Base-by-base conservation (phyloP, 1,284 basidiomycete species). In the Ceratobasidium sp. region DNA sequence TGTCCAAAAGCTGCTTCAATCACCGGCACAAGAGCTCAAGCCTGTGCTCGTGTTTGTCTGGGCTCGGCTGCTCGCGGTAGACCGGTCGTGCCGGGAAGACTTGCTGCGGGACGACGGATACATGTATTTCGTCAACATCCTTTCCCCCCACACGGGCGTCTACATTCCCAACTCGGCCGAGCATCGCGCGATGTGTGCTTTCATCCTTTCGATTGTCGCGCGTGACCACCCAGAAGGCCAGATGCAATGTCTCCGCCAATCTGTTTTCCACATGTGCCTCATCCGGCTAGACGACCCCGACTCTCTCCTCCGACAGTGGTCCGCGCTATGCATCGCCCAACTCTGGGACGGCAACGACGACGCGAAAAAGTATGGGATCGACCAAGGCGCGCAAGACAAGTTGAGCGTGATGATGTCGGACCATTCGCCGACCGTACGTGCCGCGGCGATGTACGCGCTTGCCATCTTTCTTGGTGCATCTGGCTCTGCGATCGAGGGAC, bases 11-110 rank as follows among this genome's bases (percentile, higher is more conserved):
- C 89, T 99, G 5, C 88, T 99, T 1, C 97, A 98, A 84, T 96
- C 96, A 0, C 96, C 97, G 0, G 95, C 96, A 0, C 92, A 93
- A 79, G 97, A 99, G 82, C 89, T 99, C 40, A 94, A 96, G 68
- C 97, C 98, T 0, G 97, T 99, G n/a, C 88, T 99, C 43, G 98
- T 99, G 80, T 99, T 99, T 86, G 99, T 99, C 78, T 99, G 98
- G 98, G 95, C 97, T 0, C 90, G 97, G 19, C 98, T 99, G 78
- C 89, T 99, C 29, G 97, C 97, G 1, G 96, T 99, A 40, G 98
- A 99, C 83, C 91, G 93, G 7, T 91, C 92, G 25, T 98, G 98
- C 77, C 97, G 99, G 83, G 89, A 92, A 59, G 97, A 99, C 82
- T 86, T 99, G 6, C 90, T 94, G 80, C 95, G 93, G 77, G 95